Base-by-base conservation (phyloP, 768 basidiomycete species). In the Hypholoma sublateritium region DNA sequence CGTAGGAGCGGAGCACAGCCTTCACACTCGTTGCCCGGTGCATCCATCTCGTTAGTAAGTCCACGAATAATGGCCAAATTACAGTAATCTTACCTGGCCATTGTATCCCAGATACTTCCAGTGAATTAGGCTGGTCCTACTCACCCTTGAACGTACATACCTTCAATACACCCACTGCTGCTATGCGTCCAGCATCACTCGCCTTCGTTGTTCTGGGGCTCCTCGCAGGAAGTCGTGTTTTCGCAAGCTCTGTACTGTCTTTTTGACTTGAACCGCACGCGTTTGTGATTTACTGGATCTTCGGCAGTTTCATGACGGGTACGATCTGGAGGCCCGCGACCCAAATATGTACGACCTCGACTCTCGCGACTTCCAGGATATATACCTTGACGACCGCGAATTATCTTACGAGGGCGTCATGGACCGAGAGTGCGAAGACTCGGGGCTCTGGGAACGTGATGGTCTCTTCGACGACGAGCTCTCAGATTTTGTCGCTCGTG, bases 51-150 rank as follows among this genome's bases (percentile, higher is more conserved):
- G 49, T 39, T 17, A 50, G 49, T 50, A 37, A 50, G 32, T 42
- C 12, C 28, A 11, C 32, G 17, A 16, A 25, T 16, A 44, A 22
- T 9, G 43, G 43, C 43, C 43, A 4, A 16, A 21, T 24, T 8
- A 8, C 9, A 32, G 28, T 1, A 32, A 32, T 41, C 21, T 12
- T n/a, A n/a, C n/a, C 12, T 25, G 14, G 4, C n/a, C 44, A 16
- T 25, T n/a, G 17, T 16, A 44, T 16, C 14, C 1, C 13, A 17
- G 25, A 21, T 24, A 44, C 11, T 28, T 34, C 9, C 25, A 44
- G 41, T 36, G 25, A 44, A 44, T 39, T 39, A 44, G 52, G 52
- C 52, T 53, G 52, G 52, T 53, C 52, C 52, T 53, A 34, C 32
- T 44, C 13, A 41, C 17, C 39, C 14, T 53, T 16, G 28, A 43